Conservation (phyloP, 352 stramenopile species). For the Pythium biforme region DNA sequence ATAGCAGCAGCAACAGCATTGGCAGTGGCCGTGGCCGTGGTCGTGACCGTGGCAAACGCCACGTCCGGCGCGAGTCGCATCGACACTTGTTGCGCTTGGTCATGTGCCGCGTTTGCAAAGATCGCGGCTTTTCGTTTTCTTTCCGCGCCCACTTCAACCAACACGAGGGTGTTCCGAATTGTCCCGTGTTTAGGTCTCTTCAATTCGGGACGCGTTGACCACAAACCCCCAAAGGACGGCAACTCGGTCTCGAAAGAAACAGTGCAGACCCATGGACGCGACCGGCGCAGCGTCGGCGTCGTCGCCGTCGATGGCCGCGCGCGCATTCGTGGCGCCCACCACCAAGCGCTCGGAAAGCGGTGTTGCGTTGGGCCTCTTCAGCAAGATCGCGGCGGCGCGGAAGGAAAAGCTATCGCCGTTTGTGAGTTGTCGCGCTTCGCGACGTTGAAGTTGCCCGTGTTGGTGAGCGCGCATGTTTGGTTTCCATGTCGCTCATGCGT, state of each 20-base stretch:
- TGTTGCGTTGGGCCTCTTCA: slow-evolving; percentile 65
- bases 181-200: not conserved
- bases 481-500: not conserved
- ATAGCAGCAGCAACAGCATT: not conserved
- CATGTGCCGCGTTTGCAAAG: not conserved
- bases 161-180: not conserved
- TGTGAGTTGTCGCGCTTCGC: slow-evolving; percentile 21
- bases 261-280: not conserved
- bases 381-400: slow-evolving; percentile 67
- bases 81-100: too few species aligned
- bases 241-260: not conserved
- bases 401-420: slow-evolving; percentile 65
- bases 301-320: slow-evolving; percentile 1
- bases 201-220: not conserved
- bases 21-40: not conserved
- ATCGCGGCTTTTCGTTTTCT: slow-evolving; percentile 1
- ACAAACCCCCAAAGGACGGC: not conserved
- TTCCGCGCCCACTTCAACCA: slow-evolving; percentile 2
- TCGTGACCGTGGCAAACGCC: too few species aligned
- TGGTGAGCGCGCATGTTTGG: too few species aligned
- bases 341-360: slow-evolving; percentile 31
- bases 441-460: slow-evolving; percentile 4
- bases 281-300: not conserved
- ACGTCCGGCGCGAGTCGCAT: too few species aligned
- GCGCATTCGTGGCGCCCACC: slow-evolving; percentile 7